Percentiles rank a stretch among this genome's conserved stretches.
These are phyloP conservation scores for Quercus berberidifolia DNA, from an alignment of 306 rosid genomes.

Conservation along the genomic window DNA sequence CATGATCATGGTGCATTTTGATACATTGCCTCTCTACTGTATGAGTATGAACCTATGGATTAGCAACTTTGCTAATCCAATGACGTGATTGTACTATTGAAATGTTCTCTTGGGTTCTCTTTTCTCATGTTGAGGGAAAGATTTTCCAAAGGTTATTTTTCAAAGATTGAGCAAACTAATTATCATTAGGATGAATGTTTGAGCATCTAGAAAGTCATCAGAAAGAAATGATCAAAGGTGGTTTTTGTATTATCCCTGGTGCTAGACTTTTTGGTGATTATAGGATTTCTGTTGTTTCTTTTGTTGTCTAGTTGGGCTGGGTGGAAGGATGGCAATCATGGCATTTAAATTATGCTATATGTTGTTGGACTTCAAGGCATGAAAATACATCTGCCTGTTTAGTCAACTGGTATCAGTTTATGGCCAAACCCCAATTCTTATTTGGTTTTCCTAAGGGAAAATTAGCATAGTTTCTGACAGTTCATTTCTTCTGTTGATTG, in stretches of 20 bases:
- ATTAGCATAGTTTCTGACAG: constrained; percentile 8
- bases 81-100: too few species aligned
- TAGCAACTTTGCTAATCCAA: background rate
- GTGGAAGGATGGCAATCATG: background rate
- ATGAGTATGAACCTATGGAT: background rate
- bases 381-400: background rate
- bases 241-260: background rate
- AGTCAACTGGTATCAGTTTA: background rate
- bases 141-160: background rate
- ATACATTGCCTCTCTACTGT: background rate
- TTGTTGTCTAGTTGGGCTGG: background rate
- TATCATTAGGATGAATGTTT: background rate
- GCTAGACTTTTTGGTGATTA: background rate
- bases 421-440: background rate
- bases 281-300: background rate
- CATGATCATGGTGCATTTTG: background rate
- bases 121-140: background rate
- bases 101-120: background rate
- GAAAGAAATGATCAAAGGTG: background rate
- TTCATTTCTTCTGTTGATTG: constrained; percentile 21
- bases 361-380: background rate
- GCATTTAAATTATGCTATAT: background rate
- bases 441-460: background rate
- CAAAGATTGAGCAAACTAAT: background rate
- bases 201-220: background rate